Base-by-base conservation (phyloP, 306 rosid genomes). In the Malus asiatica region DNA sequence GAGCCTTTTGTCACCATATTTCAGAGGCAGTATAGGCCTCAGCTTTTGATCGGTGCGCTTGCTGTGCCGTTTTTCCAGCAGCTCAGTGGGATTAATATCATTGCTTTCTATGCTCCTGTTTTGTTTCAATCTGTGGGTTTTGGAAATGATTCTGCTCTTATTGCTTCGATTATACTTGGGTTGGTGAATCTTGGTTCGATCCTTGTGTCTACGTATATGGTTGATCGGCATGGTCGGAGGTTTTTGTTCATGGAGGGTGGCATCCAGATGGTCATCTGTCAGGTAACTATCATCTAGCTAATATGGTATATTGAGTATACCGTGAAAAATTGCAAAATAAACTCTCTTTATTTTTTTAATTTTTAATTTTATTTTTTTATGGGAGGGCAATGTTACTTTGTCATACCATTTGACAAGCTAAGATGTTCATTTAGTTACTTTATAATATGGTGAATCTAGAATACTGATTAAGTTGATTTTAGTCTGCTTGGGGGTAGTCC, bases 21-120 rank as follows among this genome's bases (percentile, higher is more conserved):
- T 3, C 58, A 87, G 73, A 84, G 87, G 20, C 86, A 77, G 8
- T 83, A 90, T 80, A 83, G 96, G 51, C 97, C 96, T 64, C 96
- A 88, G 70, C 71, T 92, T 68, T 85, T 87, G 3, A 81, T 92
- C 79, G 84, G 77, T 27, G 65, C 86, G 0, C 6, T 90, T 14
- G 83, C 84, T 4, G 82, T 90, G 30, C 88, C 92, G 0, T 80
- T 86, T 40, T 90, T 92, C 29, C 89, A 88, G 45, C 93, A 92
- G 61, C 52, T 92, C 11, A 76, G 92, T 0, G 97, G 96, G 29
- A 90, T 92, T 20, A 88, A 88, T 73, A 79, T 89, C 10, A 84
- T 92, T 1, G 97, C 93, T 0, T 92, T 92, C 40, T 92, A 92
- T 73, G 74, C 96, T 0, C 97, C 96, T 4, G 87, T 87, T 19